Evolutionary conservation across 768 basidiomycete genomes (phyloP), one percentile per base, ranked within the genome.

Genomic region (Auriscalpium orientale): DNA sequence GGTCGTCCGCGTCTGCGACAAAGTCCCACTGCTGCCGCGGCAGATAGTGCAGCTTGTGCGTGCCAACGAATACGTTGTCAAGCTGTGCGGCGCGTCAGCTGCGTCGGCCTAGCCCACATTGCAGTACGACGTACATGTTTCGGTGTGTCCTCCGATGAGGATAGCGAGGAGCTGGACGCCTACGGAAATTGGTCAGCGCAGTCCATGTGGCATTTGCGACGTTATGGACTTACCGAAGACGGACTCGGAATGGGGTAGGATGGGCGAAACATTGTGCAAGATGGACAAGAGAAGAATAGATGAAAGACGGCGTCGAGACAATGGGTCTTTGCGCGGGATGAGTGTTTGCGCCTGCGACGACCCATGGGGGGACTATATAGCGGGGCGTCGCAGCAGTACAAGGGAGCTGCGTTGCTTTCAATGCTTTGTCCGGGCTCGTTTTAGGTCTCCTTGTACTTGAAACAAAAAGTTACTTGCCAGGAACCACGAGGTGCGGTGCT

Each of bases 21-120:
- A 83, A 85, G 64, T 90, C 88, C 80, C 84, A 87, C 57, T 59
- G 56, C 6, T 60, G 62, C 11, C 64, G 63, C 21, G 61, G 59
- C 22, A 52, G 59, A 38, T 62, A 62, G 34, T 62, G 61, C 40
- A 62, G 37, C 21, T 62, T 62, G 48, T 62, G 61, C 2, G 61
- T 60, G 20, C 61, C 61, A 3, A 43, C 40, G 18, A 21, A 45
- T 12, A 22, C 28, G 13, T 28, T 20, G 43, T 46, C 33, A 40
- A 43, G 45, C 40, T 53, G 11, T 16, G 36, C n/a, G 20, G 38
- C 36, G 18, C 9, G n/a, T 8, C 22, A 9, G 11, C 12, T 44
- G n/a, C 8, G 40, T 28, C 40, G 38, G 9, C 8, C 15, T 12
- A 36, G 28, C 28, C 3, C 18, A 18, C 9, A 20, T 16, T 15